Evolutionary conservation across 192 early-diverging fungal species (phyloP), one percentile per base, ranked within the genome.

Genomic region (Rhizoclosmatium sp.): DNA sequence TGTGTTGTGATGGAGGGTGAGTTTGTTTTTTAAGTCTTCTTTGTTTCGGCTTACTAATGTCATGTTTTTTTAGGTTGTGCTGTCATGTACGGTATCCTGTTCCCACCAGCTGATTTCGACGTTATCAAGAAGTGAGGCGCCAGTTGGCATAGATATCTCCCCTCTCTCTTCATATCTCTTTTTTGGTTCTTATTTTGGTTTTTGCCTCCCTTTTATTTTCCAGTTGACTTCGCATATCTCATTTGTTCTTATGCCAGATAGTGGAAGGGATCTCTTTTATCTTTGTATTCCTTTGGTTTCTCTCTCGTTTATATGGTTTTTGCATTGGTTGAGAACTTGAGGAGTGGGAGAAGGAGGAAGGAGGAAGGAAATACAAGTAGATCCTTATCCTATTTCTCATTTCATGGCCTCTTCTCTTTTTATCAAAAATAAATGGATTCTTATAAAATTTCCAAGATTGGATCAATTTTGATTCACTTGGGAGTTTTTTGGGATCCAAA

Each of bases 31-130:
- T 31, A n/a, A n/a, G n/a, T n/a, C n/a, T n/a, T n/a, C 31, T 31
- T 31, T 31, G 0, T 31, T 31, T 0, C 0, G 31, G 31, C 31
- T 31, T 31, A 31, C 31, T 31, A 31, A 31, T 31, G 31, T 31
- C 0, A 31, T 31, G 31, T 31, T 31, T 31, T 31, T 31, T 31
- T 31, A 31, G 60, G 60, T 49, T 71, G 69, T 66, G 81, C 83
- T 23, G 86, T 89, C 65, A 81, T 81, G 75, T 89, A 89, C 68
- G 88, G 81, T n/a, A 80, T 89, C 40, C 46, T 89, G 23, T 87
- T 77, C 58, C 88, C 86, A 16, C 87, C 85, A 3, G 75, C 71
- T 4, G 87, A 84, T 72, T 89, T 89, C 62, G 87, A 89, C 71
- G 85, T 89, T 31, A 89, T 88, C 79, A 88, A 88, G 56, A 88